These are phyloP conservation scores for Theobroma grandiflorum DNA, from an alignment of 441 rosid genomes.

Conservation along the genomic window DNA sequence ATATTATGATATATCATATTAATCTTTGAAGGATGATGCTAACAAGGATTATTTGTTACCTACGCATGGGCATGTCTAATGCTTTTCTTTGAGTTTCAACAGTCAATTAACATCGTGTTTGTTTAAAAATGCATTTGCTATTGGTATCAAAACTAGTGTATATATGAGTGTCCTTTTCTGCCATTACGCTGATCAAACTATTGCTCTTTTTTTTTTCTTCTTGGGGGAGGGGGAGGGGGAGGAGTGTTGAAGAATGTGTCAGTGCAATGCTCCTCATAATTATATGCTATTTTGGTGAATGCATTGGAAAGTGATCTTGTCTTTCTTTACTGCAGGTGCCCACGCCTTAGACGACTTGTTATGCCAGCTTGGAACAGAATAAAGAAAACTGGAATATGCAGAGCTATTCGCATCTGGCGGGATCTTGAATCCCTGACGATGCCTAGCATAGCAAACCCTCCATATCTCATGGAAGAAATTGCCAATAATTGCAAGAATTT, in stretches of 20 bases:
- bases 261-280: neutral
- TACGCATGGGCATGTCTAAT: neutral
- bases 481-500: slow-evolving; percentile 71
- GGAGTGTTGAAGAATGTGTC: neutral
- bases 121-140: neutral
- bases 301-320: slow-evolving; percentile 16
- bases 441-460: slow-evolving; percentile 85
- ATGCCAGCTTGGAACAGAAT: slow-evolving; percentile 92
- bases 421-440: slow-evolving; percentile 89
- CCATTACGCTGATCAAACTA: neutral
- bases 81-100: neutral
- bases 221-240: neutral
- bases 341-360: slow-evolving; percentile 64
- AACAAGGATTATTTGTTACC: neutral
- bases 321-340: slow-evolving; percentile 56
- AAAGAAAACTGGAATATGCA: slow-evolving; percentile 76
- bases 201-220: neutral
- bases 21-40: neutral
- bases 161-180: neutral
- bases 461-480: slow-evolving; percentile 73
- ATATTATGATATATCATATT: neutral
- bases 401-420: slow-evolving; percentile 70
- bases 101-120: neutral
- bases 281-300: neutral
- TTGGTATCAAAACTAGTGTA: neutral